Conservation (phyloP, 441 rosid species). For the Adansonia grandidieri region DNA sequence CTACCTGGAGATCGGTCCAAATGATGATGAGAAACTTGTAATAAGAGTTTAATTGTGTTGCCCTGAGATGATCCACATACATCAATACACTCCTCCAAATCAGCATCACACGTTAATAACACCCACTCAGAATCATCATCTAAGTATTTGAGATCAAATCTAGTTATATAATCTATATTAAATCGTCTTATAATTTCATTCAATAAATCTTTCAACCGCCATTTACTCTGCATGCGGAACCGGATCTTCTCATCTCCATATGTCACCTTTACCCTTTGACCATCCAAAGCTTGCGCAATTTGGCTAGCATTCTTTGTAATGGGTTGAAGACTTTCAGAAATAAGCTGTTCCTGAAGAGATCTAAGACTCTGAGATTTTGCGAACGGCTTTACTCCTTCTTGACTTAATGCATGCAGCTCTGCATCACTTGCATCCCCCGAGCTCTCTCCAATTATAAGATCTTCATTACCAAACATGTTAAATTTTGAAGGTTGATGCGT, state of each 20-base stretch:
- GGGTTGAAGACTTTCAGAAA: constrained; percentile 36
- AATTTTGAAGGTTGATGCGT: constrained; percentile 44
- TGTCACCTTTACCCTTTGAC: constrained; percentile 67
- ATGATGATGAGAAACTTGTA: constrained; percentile 56
- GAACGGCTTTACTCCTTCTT: constrained; percentile 42
- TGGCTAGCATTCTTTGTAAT: constrained; percentile 29
- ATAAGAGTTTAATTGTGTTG: constrained; percentile 62
- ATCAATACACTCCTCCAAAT: constrained; percentile 80
- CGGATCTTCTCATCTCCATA: constrained; percentile 73
- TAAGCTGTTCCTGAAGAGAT: constrained; percentile 41
- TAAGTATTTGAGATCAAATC: constrained; percentile 77
- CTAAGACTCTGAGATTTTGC: constrained; percentile 56
- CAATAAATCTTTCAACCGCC: constrained; percentile 55
- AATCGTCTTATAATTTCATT: constrained; percentile 75
- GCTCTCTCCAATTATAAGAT: constrained; percentile 38
- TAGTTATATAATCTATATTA: constrained; percentile 54
- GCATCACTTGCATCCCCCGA: constrained; percentile 41
- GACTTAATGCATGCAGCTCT: constrained; percentile 55
- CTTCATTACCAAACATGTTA: constrained; percentile 35
- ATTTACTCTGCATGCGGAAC: constrained; percentile 58
- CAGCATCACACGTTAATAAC: constrained; percentile 82
- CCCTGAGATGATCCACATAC: constrained; percentile 55
- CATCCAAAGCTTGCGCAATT: constrained; percentile 45
- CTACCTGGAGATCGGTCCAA: constrained; percentile 47
- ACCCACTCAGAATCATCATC: constrained; percentile 98